A percentile compares a stretch with the other conserved stretches of the same genome.
Evolutionary conservation across 495 filamentous ascomycete species (phyloP).

Genomic region (Penicillium canescens): DNA sequence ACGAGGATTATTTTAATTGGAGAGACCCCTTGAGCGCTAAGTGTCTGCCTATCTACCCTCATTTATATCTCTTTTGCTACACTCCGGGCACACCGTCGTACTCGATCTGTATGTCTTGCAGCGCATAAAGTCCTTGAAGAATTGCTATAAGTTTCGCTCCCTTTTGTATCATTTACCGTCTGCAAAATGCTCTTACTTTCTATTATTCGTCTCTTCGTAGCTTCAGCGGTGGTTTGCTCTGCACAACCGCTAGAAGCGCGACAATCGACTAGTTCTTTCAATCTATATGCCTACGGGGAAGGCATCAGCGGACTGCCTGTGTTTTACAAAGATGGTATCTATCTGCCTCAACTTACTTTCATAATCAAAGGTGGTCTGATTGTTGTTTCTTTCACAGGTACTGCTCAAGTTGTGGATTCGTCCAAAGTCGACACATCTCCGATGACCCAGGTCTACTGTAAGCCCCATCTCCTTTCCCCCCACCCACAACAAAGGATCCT

Average conservation of each 20-base stretch:
- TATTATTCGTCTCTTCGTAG: background rate
- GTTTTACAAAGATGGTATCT: slow-evolving; percentile 32
- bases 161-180: background rate
- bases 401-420: slow-evolving; percentile 10
- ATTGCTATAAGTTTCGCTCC: background rate
- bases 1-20: background rate
- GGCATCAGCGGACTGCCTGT: slow-evolving; percentile 35
- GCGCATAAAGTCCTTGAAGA: background rate
- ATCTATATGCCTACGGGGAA: slow-evolving; percentile 35
- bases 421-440: slow-evolving; percentile 3
- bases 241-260: slow-evolving; percentile 9
- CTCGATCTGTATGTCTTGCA: background rate
- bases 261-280: slow-evolving; percentile 15
- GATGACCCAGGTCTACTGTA: slow-evolving; percentile 13
- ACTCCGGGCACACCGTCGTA: background rate
- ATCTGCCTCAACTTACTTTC: background rate
- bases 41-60: background rate
- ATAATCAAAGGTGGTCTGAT: background rate
- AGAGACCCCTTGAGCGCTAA: background rate
- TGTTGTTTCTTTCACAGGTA: slow-evolving; percentile 5
- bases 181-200: background rate
- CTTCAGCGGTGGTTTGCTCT: slow-evolving; percentile 5
- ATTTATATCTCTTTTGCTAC: background rate
- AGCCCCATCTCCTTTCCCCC: background rate
- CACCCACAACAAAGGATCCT: background rate